Evolutionary conservation across 306 rosid species (phyloP).

Genomic region (Elaeagnus macrophylla): DNA sequence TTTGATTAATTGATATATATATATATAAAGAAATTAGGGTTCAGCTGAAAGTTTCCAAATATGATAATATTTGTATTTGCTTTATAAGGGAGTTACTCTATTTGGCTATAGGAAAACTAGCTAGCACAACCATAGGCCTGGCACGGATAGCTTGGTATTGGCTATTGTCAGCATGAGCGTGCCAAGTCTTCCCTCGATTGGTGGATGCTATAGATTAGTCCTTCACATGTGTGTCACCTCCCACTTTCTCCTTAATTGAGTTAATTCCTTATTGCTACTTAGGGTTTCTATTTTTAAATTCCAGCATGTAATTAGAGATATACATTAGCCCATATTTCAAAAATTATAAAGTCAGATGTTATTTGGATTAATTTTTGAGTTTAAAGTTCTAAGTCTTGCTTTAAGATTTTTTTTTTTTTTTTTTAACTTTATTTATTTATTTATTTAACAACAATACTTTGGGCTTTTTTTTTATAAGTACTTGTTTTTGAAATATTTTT

Average conservation of each 20-base stretch:
- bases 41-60: slow-evolving; percentile 12
- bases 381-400: too few species aligned
- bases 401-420: too few species aligned
- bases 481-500: too few species aligned
- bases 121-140: slow-evolving; percentile 3
- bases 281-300: too few species aligned
- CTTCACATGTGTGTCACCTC: slow-evolving; percentile 13
- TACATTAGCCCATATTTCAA: too few species aligned
- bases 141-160: slow-evolving; percentile 19
- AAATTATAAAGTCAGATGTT: too few species aligned
- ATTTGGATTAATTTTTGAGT: too few species aligned
- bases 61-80: slow-evolving; percentile 22
- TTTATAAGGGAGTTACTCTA: slow-evolving; percentile 5
- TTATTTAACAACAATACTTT: too few species aligned
- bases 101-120: slow-evolving; percentile 11
- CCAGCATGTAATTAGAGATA: too few species aligned
- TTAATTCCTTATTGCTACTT: too few species aligned
- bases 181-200: slow-evolving; percentile 28
- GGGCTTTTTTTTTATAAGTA: too few species aligned
- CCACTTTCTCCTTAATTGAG: background rate
- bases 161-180: slow-evolving; percentile 23
- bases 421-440: too few species aligned
- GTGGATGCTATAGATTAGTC: slow-evolving; percentile 9
- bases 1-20: background rate
- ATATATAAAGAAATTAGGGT: background rate